Conservation (phyloP, 2,329 filamentous ascomycete genomes). For the Fusarium xylarioides region DNA sequence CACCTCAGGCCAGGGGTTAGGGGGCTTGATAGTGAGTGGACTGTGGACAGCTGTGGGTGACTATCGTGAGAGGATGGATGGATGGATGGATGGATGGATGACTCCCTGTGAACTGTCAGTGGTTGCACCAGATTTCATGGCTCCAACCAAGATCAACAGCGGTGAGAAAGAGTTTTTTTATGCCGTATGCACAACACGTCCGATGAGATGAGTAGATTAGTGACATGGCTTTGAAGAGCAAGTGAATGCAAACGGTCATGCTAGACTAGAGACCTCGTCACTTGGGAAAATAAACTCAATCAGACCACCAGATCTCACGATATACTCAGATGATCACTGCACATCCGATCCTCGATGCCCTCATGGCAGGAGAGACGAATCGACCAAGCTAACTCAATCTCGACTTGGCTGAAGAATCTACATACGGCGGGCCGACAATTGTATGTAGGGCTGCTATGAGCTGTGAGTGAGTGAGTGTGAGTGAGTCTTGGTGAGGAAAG, state of each 20-base stretch:
- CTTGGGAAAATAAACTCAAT: slow-evolving; percentile 1
- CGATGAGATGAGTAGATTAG: background rate
- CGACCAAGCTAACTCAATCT: background rate
- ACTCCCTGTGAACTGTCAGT: slow-evolving; percentile 22
- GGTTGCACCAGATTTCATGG: slow-evolving; percentile 23
- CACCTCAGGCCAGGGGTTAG: slow-evolving; percentile 15
- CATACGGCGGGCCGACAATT: slow-evolving; percentile 5
- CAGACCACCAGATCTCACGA: slow-evolving; percentile 20
- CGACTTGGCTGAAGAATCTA: background rate
- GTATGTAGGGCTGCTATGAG: background rate
- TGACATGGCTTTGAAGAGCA: background rate
- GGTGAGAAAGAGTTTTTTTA: slow-evolving; percentile 24
- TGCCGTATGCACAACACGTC: background rate
- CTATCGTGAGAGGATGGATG: slow-evolving; percentile 24
- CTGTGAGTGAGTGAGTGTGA: background rate
- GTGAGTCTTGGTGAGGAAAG: background rate
- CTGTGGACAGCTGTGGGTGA: background rate
- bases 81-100: slow-evolving; percentile 30
- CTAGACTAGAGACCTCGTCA: background rate
- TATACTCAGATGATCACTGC: slow-evolving; percentile 28
- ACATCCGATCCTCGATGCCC: slow-evolving; percentile 13
- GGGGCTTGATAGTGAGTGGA: slow-evolving; percentile 10
- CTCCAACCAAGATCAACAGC: slow-evolving; percentile 21
- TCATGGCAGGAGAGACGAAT: slow-evolving; percentile 2
- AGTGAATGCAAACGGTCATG: slow-evolving; percentile 1